Conservation (phyloP, 129 eudicot genomes). For the Artemisia annua region DNA sequence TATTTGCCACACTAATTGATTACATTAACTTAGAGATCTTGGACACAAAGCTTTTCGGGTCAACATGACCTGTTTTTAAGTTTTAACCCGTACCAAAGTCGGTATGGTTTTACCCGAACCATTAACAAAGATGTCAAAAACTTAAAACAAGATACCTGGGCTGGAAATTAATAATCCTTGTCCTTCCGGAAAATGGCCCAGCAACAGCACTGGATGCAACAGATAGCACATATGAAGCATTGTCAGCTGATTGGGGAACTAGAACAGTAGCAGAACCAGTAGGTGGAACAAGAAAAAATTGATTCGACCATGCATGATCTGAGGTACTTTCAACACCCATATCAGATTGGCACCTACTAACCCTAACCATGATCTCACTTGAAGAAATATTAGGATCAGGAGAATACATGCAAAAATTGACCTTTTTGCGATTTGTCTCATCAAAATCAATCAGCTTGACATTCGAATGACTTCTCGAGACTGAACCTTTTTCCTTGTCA, state of each 20-base stretch:
- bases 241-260: constrained; percentile 65
- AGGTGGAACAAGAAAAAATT: constrained; percentile 85
- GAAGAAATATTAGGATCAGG: constrained; percentile 70
- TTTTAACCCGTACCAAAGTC: too few species aligned
- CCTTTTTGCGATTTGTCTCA: constrained; percentile 47
- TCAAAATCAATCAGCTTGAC: constrained; percentile 34
- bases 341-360: constrained; percentile 50
- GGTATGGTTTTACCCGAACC: too few species aligned
- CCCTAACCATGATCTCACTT: constrained; percentile 70
- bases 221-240: constrained; percentile 64
- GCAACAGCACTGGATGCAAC: constrained; percentile 69
- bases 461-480: constrained; percentile 38
- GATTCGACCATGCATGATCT: constrained; percentile 66
- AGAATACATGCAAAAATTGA: constrained; percentile 71
- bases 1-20: too few species aligned
- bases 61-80: too few species aligned
- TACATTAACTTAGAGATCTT: too few species aligned
- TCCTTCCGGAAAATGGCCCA: constrained; percentile 79
- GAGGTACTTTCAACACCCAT: constrained; percentile 32
- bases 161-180: constrained; percentile 87
- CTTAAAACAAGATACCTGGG: constrained; percentile 56
- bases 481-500: constrained; percentile 15
- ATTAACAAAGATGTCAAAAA: too few species aligned
- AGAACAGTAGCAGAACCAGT: constrained; percentile 77
- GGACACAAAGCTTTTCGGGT: too few species aligned